Percentiles rank a stretch among this genome's conserved stretches.
Conservation (phyloP, 495 filamentous ascomycete genomes). For the Sabuloglossum arenarium region DNA sequence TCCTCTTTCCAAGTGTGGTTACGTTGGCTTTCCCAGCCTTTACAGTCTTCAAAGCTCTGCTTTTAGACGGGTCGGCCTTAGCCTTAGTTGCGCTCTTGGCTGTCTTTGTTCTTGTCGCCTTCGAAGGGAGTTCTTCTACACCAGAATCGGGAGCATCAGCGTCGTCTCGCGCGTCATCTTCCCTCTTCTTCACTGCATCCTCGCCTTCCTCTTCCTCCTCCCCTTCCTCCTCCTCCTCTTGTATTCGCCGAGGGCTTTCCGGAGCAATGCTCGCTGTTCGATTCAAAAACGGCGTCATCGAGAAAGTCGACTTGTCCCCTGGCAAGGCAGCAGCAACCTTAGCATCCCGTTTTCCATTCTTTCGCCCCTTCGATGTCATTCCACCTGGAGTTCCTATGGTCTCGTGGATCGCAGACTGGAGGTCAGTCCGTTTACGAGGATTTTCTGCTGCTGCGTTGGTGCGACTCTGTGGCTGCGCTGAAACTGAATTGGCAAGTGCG, state of each 20-base stretch:
- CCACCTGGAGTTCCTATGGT: conserved; percentile 47
- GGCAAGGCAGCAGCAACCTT: conserved; percentile 22
- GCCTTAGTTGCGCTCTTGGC: neutral
- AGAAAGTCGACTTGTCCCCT: conserved; percentile 78
- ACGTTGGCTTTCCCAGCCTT: conserved; percentile 12
- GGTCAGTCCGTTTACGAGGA: conserved; percentile 25
- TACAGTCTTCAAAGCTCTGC: neutral
- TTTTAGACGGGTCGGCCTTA: conserved; percentile 12
- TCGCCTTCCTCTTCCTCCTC: conserved; percentile 12
- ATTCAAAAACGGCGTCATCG: conserved; percentile 82
- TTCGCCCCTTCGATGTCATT: conserved; percentile 20
- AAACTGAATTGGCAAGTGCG: conserved; percentile 20
- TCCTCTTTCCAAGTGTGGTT: conserved; percentile 17
- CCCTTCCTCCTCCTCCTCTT: conserved; percentile 14
- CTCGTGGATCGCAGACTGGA: conserved; percentile 21
- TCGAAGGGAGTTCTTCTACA: neutral
- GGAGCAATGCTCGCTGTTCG: conserved; percentile 38
- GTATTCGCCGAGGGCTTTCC: conserved; percentile 20
- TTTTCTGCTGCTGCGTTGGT: conserved; percentile 7
- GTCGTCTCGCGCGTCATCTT: conserved; percentile 9
- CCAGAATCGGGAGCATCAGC: neutral
- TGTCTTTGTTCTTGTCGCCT: conserved; percentile 23
- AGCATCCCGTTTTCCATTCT: conserved; percentile 18
- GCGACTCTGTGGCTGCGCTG: conserved; percentile 20
- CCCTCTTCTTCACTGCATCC: conserved; percentile 13